phyloP scores from a whole-genome alignment of 2,329 filamentous ascomycete genomes.

The Apiospora koreana region DNA sequence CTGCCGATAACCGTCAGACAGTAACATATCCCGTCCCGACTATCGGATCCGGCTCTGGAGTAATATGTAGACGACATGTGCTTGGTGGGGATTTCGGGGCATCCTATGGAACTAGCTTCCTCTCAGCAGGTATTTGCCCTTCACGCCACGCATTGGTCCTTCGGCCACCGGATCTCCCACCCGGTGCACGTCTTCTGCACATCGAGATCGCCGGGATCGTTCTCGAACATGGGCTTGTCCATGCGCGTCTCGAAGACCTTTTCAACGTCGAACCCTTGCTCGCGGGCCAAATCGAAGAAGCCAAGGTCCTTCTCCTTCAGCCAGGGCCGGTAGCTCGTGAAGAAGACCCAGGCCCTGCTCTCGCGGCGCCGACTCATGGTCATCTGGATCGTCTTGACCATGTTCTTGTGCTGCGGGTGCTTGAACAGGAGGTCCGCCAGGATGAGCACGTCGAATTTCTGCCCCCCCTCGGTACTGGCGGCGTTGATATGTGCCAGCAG shows the following conservation, averaged over 20 bases:
- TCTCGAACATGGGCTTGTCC: conserved; percentile 86
- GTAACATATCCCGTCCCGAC: background rate
- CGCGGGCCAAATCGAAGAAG: conserved; percentile 79
- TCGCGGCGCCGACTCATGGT: conserved; percentile 59
- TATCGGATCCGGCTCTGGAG: background rate
- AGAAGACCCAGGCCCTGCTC: conserved; percentile 80
- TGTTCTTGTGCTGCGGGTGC: conserved; percentile 80
- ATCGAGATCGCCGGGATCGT: conserved; percentile 82
- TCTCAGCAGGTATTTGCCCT: background rate
- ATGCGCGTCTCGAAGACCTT: conserved; percentile 80
- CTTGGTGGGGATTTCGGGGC: background rate
- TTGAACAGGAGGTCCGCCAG: conserved; percentile 90
- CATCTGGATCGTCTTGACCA: conserved; percentile 70
- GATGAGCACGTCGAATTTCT: conserved; percentile 76
- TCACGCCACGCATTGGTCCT: conserved; percentile 18
- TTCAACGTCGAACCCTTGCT: conserved; percentile 72
- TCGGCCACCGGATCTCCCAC: conserved; percentile 70
- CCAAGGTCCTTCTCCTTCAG: conserved; percentile 79
- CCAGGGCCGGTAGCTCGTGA: conserved; percentile 94
- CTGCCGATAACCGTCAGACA: background rate
- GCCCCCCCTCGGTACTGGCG: conserved; percentile 21
- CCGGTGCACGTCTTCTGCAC: conserved; percentile 82
- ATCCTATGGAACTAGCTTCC: background rate
- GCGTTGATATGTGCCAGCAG: conserved; percentile 58
- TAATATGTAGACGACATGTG: background rate